Evolutionary conservation across 257 asterid genomes (phyloP).

Genomic region (Solanum sitiens): DNA sequence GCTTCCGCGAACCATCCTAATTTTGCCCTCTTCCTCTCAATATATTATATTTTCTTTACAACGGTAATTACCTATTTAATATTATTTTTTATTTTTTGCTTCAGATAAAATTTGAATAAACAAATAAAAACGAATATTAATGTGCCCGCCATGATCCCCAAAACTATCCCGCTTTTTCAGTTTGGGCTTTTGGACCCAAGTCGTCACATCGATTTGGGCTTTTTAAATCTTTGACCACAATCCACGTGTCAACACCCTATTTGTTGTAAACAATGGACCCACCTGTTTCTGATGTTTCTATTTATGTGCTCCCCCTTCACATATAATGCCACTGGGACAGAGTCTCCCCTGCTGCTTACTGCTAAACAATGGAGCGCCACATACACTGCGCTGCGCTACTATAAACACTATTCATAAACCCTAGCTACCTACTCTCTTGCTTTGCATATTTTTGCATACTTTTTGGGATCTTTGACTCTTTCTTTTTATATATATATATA

Average conservation of each 20-base stretch:
- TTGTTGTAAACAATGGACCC: background rate
- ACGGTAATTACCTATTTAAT: background rate
- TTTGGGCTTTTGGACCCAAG: background rate
- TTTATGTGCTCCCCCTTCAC: background rate
- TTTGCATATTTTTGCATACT: background rate
- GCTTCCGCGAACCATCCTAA: conserved; percentile 6
- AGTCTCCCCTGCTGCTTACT: background rate
- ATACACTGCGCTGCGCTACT: background rate
- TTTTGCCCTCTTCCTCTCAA: background rate
- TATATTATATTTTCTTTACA: background rate
- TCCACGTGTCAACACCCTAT: conserved; percentile 11
- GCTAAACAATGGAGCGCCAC: background rate
- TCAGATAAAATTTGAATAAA: background rate
- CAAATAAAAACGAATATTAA: background rate
- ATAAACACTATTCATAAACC: background rate
- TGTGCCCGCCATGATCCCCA: conserved; percentile 2
- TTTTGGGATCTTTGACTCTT: background rate
- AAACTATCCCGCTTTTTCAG: background rate
- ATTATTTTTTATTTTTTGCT: background rate
- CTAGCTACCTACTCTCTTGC: background rate
- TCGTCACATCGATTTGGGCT: conserved; percentile 5
- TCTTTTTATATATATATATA: background rate
- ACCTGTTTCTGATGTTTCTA: conserved; percentile 4
- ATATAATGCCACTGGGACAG: conserved; percentile 2
- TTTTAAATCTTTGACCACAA: conserved; percentile 10